Percentiles rank a stretch among this genome's conserved stretches.
Evolutionary conservation across 2,329 filamentous ascomycete species (phyloP).

Genomic region (Capronia americana): DNA sequence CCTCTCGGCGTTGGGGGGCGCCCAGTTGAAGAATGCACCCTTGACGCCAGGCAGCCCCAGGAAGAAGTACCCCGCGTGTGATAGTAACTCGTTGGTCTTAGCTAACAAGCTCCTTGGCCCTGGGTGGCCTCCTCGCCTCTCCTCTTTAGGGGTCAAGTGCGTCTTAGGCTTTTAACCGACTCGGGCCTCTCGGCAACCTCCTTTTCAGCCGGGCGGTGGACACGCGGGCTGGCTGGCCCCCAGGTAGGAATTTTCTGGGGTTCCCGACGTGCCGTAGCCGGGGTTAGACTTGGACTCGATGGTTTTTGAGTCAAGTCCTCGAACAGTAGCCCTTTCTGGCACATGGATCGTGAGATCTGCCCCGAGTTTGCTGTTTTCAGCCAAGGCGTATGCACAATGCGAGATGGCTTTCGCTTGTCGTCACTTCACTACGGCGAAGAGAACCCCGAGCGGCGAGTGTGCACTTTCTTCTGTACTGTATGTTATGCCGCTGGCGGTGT

Average conservation of each 20-base stretch:
- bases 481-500: background rate
- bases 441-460: background rate
- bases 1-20: background rate
- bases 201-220: background rate
- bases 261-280: background rate
- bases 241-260: background rate
- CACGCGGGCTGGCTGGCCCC: background rate
- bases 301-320: background rate
- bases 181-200: background rate
- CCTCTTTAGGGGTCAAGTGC: background rate
- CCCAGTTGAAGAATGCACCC: background rate
- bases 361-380: background rate
- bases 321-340: background rate
- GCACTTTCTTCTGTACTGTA: background rate
- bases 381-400: background rate
- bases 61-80: background rate
- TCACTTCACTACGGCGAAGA: background rate
- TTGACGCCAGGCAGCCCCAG: background rate
- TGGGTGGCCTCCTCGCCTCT: no score
- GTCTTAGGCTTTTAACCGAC: background rate
- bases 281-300: background rate
- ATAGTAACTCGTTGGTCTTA: background rate
- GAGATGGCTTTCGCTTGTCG: background rate
- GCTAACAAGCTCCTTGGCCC: background rate
- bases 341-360: background rate